Base-by-base conservation (phyloP, 495 filamentous ascomycete genomes). In the Thozetella sp. region DNA sequence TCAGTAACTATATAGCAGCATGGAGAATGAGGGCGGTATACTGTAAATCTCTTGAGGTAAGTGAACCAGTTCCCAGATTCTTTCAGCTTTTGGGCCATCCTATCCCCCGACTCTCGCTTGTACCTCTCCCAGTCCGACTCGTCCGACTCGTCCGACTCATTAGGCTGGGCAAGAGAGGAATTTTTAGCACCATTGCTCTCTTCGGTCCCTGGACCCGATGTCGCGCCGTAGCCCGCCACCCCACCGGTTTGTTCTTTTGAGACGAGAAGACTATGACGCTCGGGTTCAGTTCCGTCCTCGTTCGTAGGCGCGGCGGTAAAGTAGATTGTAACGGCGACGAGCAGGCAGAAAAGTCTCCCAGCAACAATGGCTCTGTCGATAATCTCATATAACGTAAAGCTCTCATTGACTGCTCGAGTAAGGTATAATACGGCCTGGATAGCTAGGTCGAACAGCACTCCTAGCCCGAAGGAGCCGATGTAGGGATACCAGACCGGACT, bases 21-120 rank as follows among this genome's bases (percentile, higher is more conserved):
- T 27, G n/a, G 12, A 26, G 15, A 25, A 12, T 30, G 24, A 22
- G 2, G 11, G 19, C 23, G 65, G 60, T 80, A 65, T 70, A 86
- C 83, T 60, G 77, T 56, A 66, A 86, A 88, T 54, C 83, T 83
- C 63, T 85, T 88, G 23, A 79, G 80, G 61, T 89, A 90, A 15
- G 79, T 80, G 58, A 84, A 79, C 86, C 86, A 90, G 60, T 82
- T 88, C 1, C 86, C 87, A 59, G 85, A 80, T 56, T 83, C 78
- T 60, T 83, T 80, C 19, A 88, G 71, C 23, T 82, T 74, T 60
- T 88, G 85, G 54, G 82, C 74, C 72, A 86, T 82, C 51, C 70
- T 67, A 61, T 84, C 79, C 24, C 76, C 70, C 10, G 79, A 79
- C 58, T 83, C 73, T 43, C 77, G 71, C 58, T 82, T 71, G 52